Evolutionary conservation across 306 rosid genomes (phyloP), one percentile per base, ranked within the genome.

Genomic region (Quercus dentata): DNA sequence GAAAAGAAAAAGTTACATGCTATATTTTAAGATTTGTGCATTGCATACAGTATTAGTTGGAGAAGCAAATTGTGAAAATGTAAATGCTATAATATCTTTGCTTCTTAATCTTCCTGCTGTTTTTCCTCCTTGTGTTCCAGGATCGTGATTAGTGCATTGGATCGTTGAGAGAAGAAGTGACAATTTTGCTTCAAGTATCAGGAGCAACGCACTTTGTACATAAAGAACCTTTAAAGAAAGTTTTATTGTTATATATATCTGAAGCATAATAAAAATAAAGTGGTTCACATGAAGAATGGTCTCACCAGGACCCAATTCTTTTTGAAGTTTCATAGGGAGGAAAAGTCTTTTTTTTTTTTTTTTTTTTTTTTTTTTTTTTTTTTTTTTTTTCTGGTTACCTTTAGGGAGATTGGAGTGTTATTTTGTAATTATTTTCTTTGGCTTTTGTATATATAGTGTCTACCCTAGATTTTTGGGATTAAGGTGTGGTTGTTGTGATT

Each of bases 131-230:
- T 52, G 2, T 82, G 41, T 78, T 89, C 71, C 89, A 94, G 97
- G 99, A 83, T 86, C 23, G 86, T 92, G 68, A 86, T 91, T 70
- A 90, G 85, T 76, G 89, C 90, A 69, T 75, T 87, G 83, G 97
- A 94, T 87, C 92, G 92, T 62, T 88, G 92, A 94, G 74, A 75
- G 85, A 81, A 74, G 79, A 78, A 72, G 76, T 15, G 70, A 85
- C 11, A 80, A 74, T 61, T 74, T 78, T 75, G 56, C 54, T 35
- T 56, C 9, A 46, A 69, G 74, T 76, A 78, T 70, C 25, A 20
- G 82, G 82, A 74, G 64, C 87, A 79, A 80, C 76, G 51, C 18
- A 69, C 59, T 79, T 79, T 85, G 71, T 87, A 83, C 80, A 81
- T 12, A 52, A 30, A 79, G 69, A 74, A 70, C 28, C 80, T 79